Percentiles rank a stretch among this genome's conserved stretches.
Evolutionary conservation across 2,329 filamentous ascomycete genomes (phyloP).

Genomic region (Fusarium nurragi): DNA sequence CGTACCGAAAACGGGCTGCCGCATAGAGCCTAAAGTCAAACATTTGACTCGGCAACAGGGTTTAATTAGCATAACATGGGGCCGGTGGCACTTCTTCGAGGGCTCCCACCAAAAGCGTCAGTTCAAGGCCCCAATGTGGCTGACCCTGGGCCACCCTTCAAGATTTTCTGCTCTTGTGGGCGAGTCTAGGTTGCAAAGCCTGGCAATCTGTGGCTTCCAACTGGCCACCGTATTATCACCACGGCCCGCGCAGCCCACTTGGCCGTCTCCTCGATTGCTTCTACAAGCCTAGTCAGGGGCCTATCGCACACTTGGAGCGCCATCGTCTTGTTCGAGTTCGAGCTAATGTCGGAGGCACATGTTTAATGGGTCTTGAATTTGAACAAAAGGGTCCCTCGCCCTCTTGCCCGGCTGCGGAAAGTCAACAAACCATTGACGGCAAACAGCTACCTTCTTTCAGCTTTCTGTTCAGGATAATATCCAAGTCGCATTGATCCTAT

Average conservation of each 20-base stretch:
- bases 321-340: slow-evolving; percentile 26
- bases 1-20: slow-evolving; percentile 32
- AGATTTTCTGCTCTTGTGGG: slow-evolving; percentile 42
- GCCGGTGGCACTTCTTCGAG: slow-evolving; percentile 33
- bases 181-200: slow-evolving; percentile 22
- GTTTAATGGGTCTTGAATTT: slow-evolving; percentile 26
- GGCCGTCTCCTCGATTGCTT: slow-evolving; percentile 37
- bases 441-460: slow-evolving; percentile 8
- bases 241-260: slow-evolving; percentile 40
- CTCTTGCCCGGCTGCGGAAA: slow-evolving; percentile 13
- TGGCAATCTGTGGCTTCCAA: slow-evolving; percentile 24
- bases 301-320: slow-evolving; percentile 35
- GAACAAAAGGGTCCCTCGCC: slow-evolving; percentile 32
- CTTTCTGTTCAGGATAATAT: slow-evolving; percentile 1
- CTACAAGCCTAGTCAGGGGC: slow-evolving; percentile 44
- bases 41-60: slow-evolving; percentile 44
- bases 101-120: slow-evolving; percentile 34
- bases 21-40: slow-evolving; percentile 36
- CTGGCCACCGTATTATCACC: slow-evolving; percentile 42
- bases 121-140: slow-evolving; percentile 38
- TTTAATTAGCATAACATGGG: slow-evolving; percentile 40
- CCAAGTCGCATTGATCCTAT: slow-evolving; percentile 1
- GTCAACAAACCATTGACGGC: slow-evolving; percentile 26
- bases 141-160: slow-evolving; percentile 31
- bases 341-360: slow-evolving; percentile 37